Evolutionary conservation across 2,329 filamentous ascomycete genomes (phyloP), one percentile per base, ranked within the genome.

Genomic region (Chaetomiaceae sp.): DNA sequence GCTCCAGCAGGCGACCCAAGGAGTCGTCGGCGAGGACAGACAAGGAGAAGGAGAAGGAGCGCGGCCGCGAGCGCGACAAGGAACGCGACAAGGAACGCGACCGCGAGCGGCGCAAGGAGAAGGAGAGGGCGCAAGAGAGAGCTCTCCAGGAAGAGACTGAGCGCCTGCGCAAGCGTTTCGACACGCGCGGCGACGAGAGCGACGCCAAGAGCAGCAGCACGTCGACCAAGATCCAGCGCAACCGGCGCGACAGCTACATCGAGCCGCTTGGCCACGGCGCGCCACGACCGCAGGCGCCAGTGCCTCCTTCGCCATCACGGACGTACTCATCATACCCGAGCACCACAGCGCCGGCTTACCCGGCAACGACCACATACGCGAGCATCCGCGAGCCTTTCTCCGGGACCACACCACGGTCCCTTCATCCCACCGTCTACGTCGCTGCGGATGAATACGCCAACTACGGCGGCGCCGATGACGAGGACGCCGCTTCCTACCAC

Each of bases 131-230:
- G 14, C 38, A 38, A 46, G 55, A 57, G 43, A 34, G 46, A 11
- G 43, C 40, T 4, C 25, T 18, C 9, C 44, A 44, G 27, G 40
- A 55, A 13, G 59, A 63, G 32, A 61, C 48, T 38, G 61, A 62
- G 33, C 61, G 60, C 10, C 63, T 69, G 37, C 63, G 64, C 44
- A 61, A 62, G 50, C 66, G 67, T 43, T 69, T 69, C 58, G 58
- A 61, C 41, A 32, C 52, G 23, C 61, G 60, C 48, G 59, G 42
- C 46, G 64, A 65, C 4, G 62, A 61, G 27, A 63, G 62, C 57
- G 64, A 63, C 57, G 65, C 62, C 10, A 60, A 63, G 36, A 63
- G 58, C 56, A 61, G 55, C 55, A 59, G 53, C 56, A 52, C 52
- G 13, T 61, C 62, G 8, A 45, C 50, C 52, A 62, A 57, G 46